phyloP scores from a whole-genome alignment of 2,329 filamentous ascomycete genomes.

The Penicillium sclerotigenum region DNA sequence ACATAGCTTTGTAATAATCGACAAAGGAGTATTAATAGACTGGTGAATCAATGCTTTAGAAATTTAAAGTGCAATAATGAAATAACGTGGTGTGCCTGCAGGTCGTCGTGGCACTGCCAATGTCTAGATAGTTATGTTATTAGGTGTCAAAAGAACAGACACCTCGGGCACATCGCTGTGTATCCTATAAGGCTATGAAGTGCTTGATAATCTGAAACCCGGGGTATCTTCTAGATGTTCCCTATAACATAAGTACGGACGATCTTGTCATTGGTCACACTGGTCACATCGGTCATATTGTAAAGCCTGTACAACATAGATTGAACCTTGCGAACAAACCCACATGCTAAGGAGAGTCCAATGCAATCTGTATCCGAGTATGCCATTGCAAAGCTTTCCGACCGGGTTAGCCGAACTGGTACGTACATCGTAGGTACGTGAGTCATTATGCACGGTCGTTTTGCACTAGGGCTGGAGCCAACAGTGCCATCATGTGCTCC shows the following conservation, averaged over 20 bases:
- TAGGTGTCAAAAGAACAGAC: conserved; percentile 3
- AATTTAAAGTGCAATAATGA: background rate
- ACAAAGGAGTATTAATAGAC: background rate
- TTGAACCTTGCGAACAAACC: background rate
- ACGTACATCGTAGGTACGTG: conserved; percentile 16
- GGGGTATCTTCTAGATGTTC: conserved; percentile 9
- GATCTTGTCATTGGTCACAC: background rate
- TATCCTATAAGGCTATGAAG: background rate
- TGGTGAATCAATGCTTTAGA: background rate
- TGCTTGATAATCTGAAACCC: conserved; percentile 14
- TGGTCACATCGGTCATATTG: background rate
- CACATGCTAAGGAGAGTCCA: background rate
- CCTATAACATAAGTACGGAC: background rate
- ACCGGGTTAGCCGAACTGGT: background rate
- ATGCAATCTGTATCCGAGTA: background rate
- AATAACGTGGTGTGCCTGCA: background rate
- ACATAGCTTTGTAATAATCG: background rate
- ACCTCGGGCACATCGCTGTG: conserved; percentile 12
- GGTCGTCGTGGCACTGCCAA: background rate
- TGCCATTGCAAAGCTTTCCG: background rate
- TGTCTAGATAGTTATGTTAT: background rate
- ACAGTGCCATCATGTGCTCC: conserved; percentile 14
- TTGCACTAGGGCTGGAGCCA: background rate
- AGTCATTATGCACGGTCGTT: conserved; percentile 18
- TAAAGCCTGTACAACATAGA: background rate